Conservation (phyloP, 176 grass and related monocot genomes). For the Thinopyrum elongatum region DNA sequence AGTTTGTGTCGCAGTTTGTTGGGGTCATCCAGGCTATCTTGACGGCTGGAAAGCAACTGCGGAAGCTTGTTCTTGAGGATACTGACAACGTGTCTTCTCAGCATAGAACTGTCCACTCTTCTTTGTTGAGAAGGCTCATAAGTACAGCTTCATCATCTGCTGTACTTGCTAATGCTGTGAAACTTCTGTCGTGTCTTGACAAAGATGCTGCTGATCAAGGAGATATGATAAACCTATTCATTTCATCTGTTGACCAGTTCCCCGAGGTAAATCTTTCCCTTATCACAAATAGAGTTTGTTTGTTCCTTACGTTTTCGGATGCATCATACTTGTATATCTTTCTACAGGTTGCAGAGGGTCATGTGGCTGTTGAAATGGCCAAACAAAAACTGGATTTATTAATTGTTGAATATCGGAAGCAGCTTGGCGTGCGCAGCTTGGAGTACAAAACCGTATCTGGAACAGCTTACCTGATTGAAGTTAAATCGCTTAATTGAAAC, state of each 20-base stretch:
- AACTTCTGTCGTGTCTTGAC: constrained; percentile 81
- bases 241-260: constrained; percentile 76
- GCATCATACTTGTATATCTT: constrained; percentile 11
- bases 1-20: constrained; percentile 58
- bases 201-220: constrained; percentile 83
- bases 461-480: constrained; percentile 81
- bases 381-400: constrained; percentile 71
- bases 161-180: constrained; percentile 52
- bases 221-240: constrained; percentile 79
- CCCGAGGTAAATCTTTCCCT: constrained; percentile 57
- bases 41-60: constrained; percentile 72
- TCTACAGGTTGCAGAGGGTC: constrained; percentile 61
- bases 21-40: constrained; percentile 79
- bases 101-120: constrained; percentile 43
- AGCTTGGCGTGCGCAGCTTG: constrained; percentile 66
- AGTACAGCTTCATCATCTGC: constrained; percentile 67
- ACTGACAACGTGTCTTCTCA: constrained; percentile 27
- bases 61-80: constrained; percentile 58
- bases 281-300: constrained; percentile 11
- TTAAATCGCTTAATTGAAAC: constrained; percentile 51
- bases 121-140: constrained; percentile 82
- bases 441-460: constrained; percentile 88
- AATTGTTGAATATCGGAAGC: constrained; percentile 68
- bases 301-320: constrained; percentile 25
- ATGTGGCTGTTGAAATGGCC: constrained; percentile 55